Conservation (phyloP, 768 basidiomycete genomes). For the Boletus barrowsii region DNA sequence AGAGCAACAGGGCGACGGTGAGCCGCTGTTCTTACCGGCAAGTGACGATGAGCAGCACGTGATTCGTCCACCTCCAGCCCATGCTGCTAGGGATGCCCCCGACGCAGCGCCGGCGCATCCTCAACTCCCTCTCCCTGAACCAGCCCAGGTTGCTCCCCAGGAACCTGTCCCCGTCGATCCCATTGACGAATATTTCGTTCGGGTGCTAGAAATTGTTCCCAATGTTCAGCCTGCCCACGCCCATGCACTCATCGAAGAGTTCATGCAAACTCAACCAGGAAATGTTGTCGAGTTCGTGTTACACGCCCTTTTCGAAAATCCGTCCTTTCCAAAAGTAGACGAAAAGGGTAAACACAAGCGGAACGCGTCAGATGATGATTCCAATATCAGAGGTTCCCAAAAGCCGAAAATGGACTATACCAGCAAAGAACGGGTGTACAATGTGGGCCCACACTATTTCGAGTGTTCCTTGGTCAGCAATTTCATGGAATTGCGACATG, state of each 20-base stretch:
- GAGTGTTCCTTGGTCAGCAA: conserved; percentile 48
- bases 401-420: conserved; percentile 55
- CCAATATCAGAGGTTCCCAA: conserved; percentile 24
- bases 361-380: conserved; percentile 27
- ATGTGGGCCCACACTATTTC: conserved; percentile 45
- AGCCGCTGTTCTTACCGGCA: conserved; percentile 38
- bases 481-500: not conserved
- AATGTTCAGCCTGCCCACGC: conserved; percentile 63
- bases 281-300: conserved; percentile 52
- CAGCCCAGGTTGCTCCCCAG: not conserved
- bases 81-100: not conserved
- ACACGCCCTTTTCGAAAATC: conserved; percentile 60
- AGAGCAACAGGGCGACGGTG: not conserved
- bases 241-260: conserved; percentile 43
- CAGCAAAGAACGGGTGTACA: conserved; percentile 41
- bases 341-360: conserved; percentile 47
- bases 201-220: conserved; percentile 66
- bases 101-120: not conserved
- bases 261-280: conserved; percentile 34
- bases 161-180: conserved; percentile 15
- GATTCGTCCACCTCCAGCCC: not conserved
- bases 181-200: conserved; percentile 38
- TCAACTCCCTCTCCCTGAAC: not conserved
- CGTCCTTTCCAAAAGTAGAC: conserved; percentile 54
- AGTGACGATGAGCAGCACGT: conserved; percentile 32